Base-by-base conservation (phyloP, 2,329 filamentous ascomycete species). In the Thielaviopsis musarum region DNA sequence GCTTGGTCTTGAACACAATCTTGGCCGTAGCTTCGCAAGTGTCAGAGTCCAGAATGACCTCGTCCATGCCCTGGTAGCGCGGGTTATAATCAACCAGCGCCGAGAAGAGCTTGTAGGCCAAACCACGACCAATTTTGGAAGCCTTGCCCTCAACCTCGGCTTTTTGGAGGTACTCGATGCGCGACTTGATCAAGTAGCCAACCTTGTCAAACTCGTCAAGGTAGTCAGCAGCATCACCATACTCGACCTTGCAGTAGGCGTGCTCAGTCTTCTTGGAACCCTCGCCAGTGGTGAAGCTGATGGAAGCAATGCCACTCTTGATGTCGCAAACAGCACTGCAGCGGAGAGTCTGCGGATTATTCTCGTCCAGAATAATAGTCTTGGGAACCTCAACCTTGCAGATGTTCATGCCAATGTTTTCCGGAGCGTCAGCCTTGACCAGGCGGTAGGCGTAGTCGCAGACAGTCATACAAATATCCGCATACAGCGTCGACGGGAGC, bases 101-200 rank as follows among this genome's bases (percentile, higher is more conserved):
- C 12, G 69, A 65, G 65, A 81, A 81, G 0, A 81, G 77, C 72
- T 90, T 91, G 77, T 93, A 93, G 15, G 85, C 84, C 73, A 90
- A 80, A 38, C 85, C 85, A 26, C 85, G 82, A 56, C 85, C 80
- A 63, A 90, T 79, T 71, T 87, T 85, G 68, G 86, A 85, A 28
- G 85, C 84, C 59, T 79, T 77, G 48, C 85, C 85, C 38, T 74
- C 76, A 65, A 79, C 72, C 59, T 85, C 83, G 61, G 81, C 84
- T 63, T 79, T 72, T 64, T 77, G 72, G 2, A 85, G 75, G 26
- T 74, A 70, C 21, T 82, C 74, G 59, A 85, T 76, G 59, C 82
- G 79, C 22, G 75, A 76, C 65, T 82, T 80, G 67, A 91, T 81
- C 41, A 89, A 75, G 67, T 90, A 88, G 64, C 78, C 77, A 64